These are phyloP conservation scores for Globisporangium cylindrosporum DNA, from an alignment of 352 stramenopile genomes.

Conservation along the genomic window DNA sequence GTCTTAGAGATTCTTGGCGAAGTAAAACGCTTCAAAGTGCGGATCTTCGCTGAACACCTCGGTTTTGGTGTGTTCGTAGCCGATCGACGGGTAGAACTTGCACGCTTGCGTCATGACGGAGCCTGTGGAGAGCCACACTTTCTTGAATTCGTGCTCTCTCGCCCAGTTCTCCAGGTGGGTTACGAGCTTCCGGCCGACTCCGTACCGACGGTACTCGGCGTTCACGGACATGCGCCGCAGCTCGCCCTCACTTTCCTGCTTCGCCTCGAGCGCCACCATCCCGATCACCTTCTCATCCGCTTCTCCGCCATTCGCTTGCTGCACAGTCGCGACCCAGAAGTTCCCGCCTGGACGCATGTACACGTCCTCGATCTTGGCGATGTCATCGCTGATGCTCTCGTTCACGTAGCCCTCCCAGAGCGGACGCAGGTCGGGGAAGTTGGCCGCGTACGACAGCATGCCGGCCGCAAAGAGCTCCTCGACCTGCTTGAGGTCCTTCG, in stretches of 20 bases:
- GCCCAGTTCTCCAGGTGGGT: slow-evolving; percentile 32
- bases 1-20: slow-evolving; percentile 23
- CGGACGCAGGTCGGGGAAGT: not conserved
- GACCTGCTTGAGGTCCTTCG: slow-evolving; percentile 24
- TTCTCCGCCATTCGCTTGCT: not conserved
- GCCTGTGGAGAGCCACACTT: slow-evolving; percentile 30
- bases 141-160: slow-evolving; percentile 15
- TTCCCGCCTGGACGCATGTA: slow-evolving; percentile 35
- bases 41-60: slow-evolving; percentile 31
- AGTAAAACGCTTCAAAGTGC: slow-evolving; percentile 26
- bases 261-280: slow-evolving; percentile 32
- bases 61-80: slow-evolving; percentile 24
- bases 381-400: slow-evolving; percentile 20
- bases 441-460: slow-evolving; percentile 12
- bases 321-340: slow-evolving; percentile 32
- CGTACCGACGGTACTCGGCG: slow-evolving; percentile 24
- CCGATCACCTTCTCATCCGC: slow-evolving; percentile 20
- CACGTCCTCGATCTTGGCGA: slow-evolving; percentile 30
- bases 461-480: slow-evolving; percentile 8
- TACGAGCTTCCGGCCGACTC: slow-evolving; percentile 27
- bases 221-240: slow-evolving; percentile 41
- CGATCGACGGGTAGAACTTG: slow-evolving; percentile 31
- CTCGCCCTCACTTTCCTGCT: slow-evolving; percentile 23
- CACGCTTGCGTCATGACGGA: slow-evolving; percentile 21
- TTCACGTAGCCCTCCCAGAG: slow-evolving; percentile 7